These are phyloP conservation scores for Dillenia turbinata DNA, from an alignment of 164 flowering plant genomes.

Conservation along the genomic window DNA sequence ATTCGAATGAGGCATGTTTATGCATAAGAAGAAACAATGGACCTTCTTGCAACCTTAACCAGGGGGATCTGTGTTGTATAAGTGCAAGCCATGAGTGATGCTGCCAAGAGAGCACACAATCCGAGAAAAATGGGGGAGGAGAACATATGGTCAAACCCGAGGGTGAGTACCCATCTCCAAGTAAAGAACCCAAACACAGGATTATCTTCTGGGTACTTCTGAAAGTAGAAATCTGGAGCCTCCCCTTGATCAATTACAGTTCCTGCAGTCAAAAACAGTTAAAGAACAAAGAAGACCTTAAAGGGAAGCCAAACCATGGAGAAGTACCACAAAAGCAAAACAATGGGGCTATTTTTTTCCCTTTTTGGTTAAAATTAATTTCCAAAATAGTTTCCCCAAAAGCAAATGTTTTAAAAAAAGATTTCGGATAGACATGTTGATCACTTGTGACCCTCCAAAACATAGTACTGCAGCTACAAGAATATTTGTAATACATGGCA, in stretches of 20 bases:
- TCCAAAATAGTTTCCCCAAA: too few relatives aligned
- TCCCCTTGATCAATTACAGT: constrained; percentile 93
- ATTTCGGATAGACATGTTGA: too few relatives aligned
- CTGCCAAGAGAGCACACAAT: constrained; percentile 62
- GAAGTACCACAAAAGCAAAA: too few relatives aligned
- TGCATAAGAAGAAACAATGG: constrained; percentile 12
- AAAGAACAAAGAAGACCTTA: too few relatives aligned
- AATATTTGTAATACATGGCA: too few relatives aligned
- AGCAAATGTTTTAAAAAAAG: too few relatives aligned
- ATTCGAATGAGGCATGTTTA: constrained; percentile 10
- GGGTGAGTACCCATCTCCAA: constrained; percentile 85
- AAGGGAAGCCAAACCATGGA: too few relatives aligned
- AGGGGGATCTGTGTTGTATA: constrained; percentile 95
- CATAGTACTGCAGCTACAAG: too few relatives aligned
- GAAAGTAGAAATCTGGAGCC: constrained; percentile 73
- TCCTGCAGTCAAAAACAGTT: constrained; percentile 34
- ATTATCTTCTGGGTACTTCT: constrained; percentile 80
- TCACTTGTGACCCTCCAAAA: too few relatives aligned
- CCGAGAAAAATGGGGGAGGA: constrained; percentile 93
- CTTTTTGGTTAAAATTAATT: too few relatives aligned
- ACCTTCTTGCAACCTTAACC: constrained; percentile 97
- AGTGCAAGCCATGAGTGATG: constrained; percentile 96
- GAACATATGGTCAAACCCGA: constrained; percentile 92
- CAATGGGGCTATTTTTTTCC: too few relatives aligned
- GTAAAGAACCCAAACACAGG: constrained; percentile 83